Evolutionary conservation across 1,139 yeast genomes (phyloP), one percentile per base, ranked within the genome.

Genomic region (Scheffersomyces insectosa): DNA sequence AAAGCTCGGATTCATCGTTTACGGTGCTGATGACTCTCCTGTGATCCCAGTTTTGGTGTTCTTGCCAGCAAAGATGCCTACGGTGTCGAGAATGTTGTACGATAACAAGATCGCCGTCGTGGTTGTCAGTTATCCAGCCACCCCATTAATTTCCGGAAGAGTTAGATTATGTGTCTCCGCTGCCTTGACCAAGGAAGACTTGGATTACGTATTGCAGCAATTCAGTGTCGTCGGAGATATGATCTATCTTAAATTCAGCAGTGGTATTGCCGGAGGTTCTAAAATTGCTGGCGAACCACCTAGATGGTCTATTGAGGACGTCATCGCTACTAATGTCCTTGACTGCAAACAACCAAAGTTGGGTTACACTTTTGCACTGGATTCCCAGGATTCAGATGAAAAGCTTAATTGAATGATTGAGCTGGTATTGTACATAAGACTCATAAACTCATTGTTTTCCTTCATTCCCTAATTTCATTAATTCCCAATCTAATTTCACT

Each of bases 121-220:
- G 37, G 85, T 93, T 55, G 98, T 91, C 38, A 97, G 98, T 27
- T 93, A 93, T 62, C 99, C 99, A 8, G 99, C 99, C 1, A 91
- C 99, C 1, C 97, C 97, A 28, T 76, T 93, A 52, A 84, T 88
- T 31, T 82, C 91, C 42, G 88, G 96, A 9, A 82, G 99, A 69
- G 91, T 89, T 23, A 82, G 99, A 64, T 80, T 93, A 57, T 93
- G 99, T 73, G 86, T 95, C 52, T 86, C 96, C 46, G 76, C 98
- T 0, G 88, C 98, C 1, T 77, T 95, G 56, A 93, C 96, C 27
- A 93, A 93, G 67, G 95, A 87, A 56, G 99, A 93, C 65, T 80
- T 91, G 59, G 99, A 93, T 66, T 78, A 81, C 52, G 78, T 91
- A 36, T 76, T 93, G 54, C 75, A 79, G 41, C 85, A 80, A 56